Percentiles rank a stretch among this genome's conserved stretches.
Conservation (phyloP, 306 rosid genomes). For the Fagus sylvatica region DNA sequence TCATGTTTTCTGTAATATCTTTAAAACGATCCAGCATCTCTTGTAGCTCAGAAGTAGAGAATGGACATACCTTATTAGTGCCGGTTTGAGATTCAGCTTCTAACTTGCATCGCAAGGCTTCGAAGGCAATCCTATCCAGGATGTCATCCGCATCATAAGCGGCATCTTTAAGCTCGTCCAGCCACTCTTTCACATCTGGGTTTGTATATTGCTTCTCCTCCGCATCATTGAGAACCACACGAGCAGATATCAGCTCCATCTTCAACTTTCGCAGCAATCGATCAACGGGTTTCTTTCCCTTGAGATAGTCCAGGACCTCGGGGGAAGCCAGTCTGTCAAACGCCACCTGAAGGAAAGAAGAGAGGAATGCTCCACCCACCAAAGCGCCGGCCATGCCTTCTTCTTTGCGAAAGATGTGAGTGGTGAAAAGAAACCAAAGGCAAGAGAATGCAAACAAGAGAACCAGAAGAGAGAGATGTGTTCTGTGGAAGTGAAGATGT, state of each 20-base stretch:
- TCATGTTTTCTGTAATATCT: background rate
- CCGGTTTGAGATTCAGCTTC: slow-evolving; percentile 7
- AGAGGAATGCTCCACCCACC: too few relatives aligned
- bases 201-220: slow-evolving; percentile 22
- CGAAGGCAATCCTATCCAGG: too few relatives aligned
- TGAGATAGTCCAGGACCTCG: background rate
- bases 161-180: too few relatives aligned
- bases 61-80: slow-evolving; percentile 10
- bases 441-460: too few relatives aligned
- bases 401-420: too few relatives aligned
- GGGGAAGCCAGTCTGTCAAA: slow-evolving; percentile 15
- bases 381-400: too few relatives aligned
- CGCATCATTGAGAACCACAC: slow-evolving; percentile 3
- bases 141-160: too few relatives aligned
- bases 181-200: slow-evolving; percentile 24
- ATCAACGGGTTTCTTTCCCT: background rate
- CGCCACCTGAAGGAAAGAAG: slow-evolving; percentile 10
- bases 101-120: slow-evolving; percentile 3
- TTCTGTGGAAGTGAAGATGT: too few relatives aligned
- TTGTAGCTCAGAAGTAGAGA: background rate
- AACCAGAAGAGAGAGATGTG: too few relatives aligned
- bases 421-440: too few relatives aligned
- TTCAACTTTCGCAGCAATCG: too few relatives aligned
- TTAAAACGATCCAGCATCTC: background rate
- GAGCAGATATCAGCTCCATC: too few relatives aligned